Conservation (phyloP, 345 rosid species). For the Carallia pectinifolia region DNA sequence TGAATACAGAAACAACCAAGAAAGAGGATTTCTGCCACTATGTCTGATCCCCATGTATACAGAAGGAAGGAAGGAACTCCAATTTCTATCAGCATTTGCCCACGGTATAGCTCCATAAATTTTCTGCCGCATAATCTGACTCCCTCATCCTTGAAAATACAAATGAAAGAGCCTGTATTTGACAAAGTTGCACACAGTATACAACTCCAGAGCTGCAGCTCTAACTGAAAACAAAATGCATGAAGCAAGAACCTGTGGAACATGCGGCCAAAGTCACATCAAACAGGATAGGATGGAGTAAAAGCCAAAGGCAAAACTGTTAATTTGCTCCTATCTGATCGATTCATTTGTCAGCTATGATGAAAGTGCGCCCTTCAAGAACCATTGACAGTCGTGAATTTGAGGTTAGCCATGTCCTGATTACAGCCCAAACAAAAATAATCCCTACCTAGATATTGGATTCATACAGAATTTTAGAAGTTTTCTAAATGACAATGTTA, state of each 20-base stretch:
- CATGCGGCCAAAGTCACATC: slow-evolving; percentile 9
- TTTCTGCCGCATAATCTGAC: too few species aligned
- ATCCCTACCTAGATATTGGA: too few species aligned
- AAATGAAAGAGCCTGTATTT: not conserved
- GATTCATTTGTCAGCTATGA: not conserved
- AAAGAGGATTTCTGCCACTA: slow-evolving; percentile 11
- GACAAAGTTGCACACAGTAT: not conserved
- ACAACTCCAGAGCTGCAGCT: slow-evolving; percentile 15
- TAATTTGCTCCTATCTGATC: not conserved
- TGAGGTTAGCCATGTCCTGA: too few species aligned
- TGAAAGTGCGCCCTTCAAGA: too few species aligned
- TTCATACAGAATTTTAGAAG: too few species aligned
- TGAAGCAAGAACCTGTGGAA: slow-evolving; percentile 24
- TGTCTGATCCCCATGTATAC: slow-evolving; percentile 9
- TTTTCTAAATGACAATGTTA: too few species aligned
- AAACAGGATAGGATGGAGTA: not conserved
- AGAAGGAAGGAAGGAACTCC: too few species aligned
- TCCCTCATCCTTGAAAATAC: not conserved
- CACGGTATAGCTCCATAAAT: too few species aligned
- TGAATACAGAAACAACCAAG: slow-evolving; percentile 20
- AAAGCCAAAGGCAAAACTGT: not conserved
- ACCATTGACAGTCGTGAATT: too few species aligned
- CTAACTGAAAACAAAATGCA: slow-evolving; percentile 7
- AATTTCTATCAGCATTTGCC: too few species aligned
- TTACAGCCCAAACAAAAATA: too few species aligned